These are phyloP conservation scores for Chrysosporium queenslandicum DNA, from an alignment of 2,329 filamentous ascomycete species.

Conservation along the genomic window DNA sequence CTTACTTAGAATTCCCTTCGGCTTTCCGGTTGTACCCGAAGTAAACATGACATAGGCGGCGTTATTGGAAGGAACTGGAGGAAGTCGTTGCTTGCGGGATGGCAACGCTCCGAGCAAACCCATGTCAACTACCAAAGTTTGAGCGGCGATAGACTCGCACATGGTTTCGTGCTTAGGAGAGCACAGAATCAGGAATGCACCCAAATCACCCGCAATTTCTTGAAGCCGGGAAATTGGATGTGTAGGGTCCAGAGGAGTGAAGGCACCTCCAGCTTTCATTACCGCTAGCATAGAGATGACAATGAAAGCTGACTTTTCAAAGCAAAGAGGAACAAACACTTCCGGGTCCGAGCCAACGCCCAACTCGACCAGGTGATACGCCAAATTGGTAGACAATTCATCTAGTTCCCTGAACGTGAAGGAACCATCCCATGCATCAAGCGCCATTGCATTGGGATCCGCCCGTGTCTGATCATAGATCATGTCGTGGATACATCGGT, in stretches of 20 bases:
- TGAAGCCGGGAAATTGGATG: constrained; percentile 22
- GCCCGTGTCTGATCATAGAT: constrained; percentile 14
- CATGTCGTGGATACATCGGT: constrained; percentile 20
- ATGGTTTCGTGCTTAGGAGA: constrained; percentile 12
- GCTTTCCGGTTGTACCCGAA: constrained; percentile 42
- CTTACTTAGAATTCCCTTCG: constrained; percentile 51
- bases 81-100: constrained; percentile 10
- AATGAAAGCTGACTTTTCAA: constrained; percentile 64
- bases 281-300: constrained; percentile 42
- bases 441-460: constrained; percentile 18
- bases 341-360: constrained; percentile 45
- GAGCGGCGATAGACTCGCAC: constrained; percentile 8
- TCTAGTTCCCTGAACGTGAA: constrained; percentile 60
- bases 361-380: constrained; percentile 43
- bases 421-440: constrained; percentile 24
- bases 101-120: constrained; percentile 14
- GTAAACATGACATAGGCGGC: constrained; percentile 47
- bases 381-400: constrained; percentile 52
- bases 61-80: constrained; percentile 14
- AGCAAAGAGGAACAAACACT: constrained; percentile 57
- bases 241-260: constrained; percentile 26
- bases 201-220: constrained; percentile 20
- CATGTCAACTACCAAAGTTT: constrained; percentile 10
- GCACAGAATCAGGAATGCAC: constrained; percentile 18
- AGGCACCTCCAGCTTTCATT: constrained; percentile 25